phyloP scores from a whole-genome alignment of 139 green algal species.

The Micromonas pusilla region DNA sequence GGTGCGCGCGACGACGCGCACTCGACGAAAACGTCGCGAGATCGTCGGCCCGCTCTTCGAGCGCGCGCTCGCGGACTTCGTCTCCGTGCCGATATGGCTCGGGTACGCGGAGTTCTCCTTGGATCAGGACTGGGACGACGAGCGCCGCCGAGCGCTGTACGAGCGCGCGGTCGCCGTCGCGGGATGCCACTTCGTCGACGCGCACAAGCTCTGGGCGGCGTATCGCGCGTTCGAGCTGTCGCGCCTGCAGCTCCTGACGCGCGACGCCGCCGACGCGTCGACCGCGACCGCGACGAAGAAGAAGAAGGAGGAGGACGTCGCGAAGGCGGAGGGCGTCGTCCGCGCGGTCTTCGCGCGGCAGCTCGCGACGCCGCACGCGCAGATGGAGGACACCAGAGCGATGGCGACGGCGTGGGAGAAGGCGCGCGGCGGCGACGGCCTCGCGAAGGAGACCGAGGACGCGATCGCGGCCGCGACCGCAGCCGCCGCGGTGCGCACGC shows the following conservation, averaged over 20 bases:
- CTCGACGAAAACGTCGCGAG: background rate
- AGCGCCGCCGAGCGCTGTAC: background rate
- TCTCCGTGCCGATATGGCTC: background rate
- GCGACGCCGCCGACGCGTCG: too few relatives aligned
- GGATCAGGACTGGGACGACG: background rate
- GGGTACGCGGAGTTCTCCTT: background rate
- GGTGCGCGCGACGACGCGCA: background rate
- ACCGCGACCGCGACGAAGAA: too few relatives aligned
- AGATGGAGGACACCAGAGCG: background rate
- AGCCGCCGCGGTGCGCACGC: background rate
- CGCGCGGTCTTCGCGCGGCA: background rate
- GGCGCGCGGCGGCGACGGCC: background rate
- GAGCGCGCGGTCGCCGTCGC: background rate
- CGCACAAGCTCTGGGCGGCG: conserved; percentile 1
- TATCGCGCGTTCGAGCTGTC: conserved; percentile 11
- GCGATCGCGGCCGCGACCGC: background rate
- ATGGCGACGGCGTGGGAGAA: background rate
- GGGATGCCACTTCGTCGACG: conserved; percentile 4
- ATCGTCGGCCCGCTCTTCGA: background rate
- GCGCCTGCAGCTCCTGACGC: background rate
- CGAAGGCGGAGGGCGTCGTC: background rate
- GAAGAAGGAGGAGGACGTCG: background rate
- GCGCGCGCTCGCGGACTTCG: conserved; percentile 12
- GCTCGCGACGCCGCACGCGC: conserved; percentile 5
- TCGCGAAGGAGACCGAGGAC: background rate